Evolutionary conservation across 2,329 filamentous ascomycete genomes (phyloP), one percentile per base, ranked within the genome.

Genomic region (Pseudogymnoascus sp.): DNA sequence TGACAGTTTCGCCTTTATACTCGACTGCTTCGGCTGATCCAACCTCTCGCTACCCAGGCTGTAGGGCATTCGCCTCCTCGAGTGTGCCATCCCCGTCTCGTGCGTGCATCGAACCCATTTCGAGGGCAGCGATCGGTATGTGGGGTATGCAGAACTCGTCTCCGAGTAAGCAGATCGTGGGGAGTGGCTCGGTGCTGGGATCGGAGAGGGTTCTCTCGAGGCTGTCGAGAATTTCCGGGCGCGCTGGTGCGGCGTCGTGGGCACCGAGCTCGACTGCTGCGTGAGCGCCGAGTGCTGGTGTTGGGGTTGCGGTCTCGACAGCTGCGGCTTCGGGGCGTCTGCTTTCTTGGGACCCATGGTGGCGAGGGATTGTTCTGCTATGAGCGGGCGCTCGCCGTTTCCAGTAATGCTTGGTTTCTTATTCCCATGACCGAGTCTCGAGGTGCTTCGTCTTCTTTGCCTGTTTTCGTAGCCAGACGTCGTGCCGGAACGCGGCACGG

Each of bases 151-250:
- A 67, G 89, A 86, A 72, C 91, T 93, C 23, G 91, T 90, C 76
- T 97, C 93, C 56, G 92, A 96, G 70, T 93, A 93, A 16, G 90
- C 90, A 3, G 93, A 97, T 65, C 90, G 88, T 40, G 93, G 95
- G 12, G 93, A 97, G 69, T 93, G 90, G 75, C 87, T 91, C 67
- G 85, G 86, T 59, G 85, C 81, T 61, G 87, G 86, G 69, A 84
- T 89, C 38, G 93, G 93, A 14, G 93, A 97, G 8, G 91, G 93
- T 34, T 87, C 87, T 71, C 85, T 84, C 59, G 92, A 95, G 73
- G 87, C 86, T 70, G 89, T 90, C 2, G 89, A 89, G 71, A 95
- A 89, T 70, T 93, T 88, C 64, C 91, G 87, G 68, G 92, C 86
- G 76, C 90, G 89, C 74, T 97, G 93, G 72, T 93, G 90, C 7